These are phyloP conservation scores for Leonotis leonurus DNA, from an alignment of 257 asterid species.

Conservation along the genomic window DNA sequence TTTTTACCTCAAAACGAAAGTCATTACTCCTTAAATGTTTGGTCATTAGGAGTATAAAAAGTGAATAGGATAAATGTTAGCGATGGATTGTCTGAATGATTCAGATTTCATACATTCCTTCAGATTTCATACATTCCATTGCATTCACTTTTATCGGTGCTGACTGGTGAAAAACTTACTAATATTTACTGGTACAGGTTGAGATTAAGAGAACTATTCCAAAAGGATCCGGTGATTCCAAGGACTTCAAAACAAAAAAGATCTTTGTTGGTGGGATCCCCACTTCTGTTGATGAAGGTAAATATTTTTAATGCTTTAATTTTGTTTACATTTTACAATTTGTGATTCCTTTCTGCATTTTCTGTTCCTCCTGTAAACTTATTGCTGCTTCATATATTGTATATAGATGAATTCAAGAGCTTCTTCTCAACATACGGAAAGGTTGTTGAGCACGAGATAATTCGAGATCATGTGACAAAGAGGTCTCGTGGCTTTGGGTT, in stretches of 20 bases:
- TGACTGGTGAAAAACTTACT: not conserved
- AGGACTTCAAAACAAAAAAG: slow-evolving; percentile 83
- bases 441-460: slow-evolving; percentile 85
- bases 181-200: slow-evolving; percentile 42
- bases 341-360: no score
- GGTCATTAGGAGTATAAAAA: not conserved
- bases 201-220: slow-evolving; percentile 96
- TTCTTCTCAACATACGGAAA: slow-evolving; percentile 81
- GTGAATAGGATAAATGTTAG: not conserved
- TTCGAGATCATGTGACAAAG: slow-evolving; percentile 78
- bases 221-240: slow-evolving; percentile 83
- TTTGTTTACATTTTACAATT: not conserved
- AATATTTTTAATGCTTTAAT: not conserved
- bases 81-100: not conserved
- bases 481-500: slow-evolving; percentile 97
- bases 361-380: no score
- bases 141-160: no score
- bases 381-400: not conserved
- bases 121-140: no score
- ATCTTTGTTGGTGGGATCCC: slow-evolving; percentile 94
- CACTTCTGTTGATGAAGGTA: slow-evolving; percentile 74
- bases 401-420: slow-evolving; percentile 65
- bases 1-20: no score
- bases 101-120: not conserved
- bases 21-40: not conserved